These are phyloP conservation scores for Pichia scutulata DNA, from an alignment of 805 yeast genomes.

Conservation along the genomic window DNA sequence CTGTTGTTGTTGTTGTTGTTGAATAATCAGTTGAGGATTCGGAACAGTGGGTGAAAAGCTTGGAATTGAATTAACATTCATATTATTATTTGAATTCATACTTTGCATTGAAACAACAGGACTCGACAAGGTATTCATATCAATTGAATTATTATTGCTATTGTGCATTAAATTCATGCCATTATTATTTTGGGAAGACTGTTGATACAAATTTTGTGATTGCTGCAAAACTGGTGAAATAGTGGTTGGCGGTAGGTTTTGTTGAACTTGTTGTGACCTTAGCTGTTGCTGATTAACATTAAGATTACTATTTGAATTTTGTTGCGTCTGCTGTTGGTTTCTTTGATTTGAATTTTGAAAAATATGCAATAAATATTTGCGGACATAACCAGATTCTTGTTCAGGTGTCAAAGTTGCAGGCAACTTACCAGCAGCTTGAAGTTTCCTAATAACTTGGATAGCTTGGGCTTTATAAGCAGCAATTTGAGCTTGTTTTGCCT, in stretches of 20 bases:
- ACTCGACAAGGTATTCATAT: conserved; percentile 2
- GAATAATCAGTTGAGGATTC: conserved; percentile 7
- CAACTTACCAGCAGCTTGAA: conserved; percentile 28
- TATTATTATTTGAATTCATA: background rate
- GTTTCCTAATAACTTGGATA: conserved; percentile 26
- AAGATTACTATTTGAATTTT: background rate
- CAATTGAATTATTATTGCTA: background rate
- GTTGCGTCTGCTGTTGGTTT: conserved; percentile 15
- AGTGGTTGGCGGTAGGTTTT: background rate
- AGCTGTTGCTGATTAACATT: conserved; percentile 8
- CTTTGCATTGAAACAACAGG: conserved; percentile 5
- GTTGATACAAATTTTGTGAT: conserved; percentile 7
- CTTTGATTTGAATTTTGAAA: conserved; percentile 17
- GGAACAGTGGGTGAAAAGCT: conserved; percentile 6
- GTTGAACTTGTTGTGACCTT: conserved; percentile 9
- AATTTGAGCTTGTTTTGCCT: conserved; percentile 12
- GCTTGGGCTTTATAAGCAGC: conserved; percentile 30
- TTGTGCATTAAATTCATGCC: background rate
- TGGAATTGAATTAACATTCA: background rate
- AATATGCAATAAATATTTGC: conserved; percentile 26
- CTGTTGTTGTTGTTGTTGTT: conserved; percentile 4
- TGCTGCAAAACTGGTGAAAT: conserved; percentile 14
- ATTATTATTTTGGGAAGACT: background rate
- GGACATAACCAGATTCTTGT: conserved; percentile 29
- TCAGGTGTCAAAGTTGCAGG: conserved; percentile 27